Conservation (phyloP, 768 basidiomycete genomes). For the Leucosporidium creatinivorum region DNA sequence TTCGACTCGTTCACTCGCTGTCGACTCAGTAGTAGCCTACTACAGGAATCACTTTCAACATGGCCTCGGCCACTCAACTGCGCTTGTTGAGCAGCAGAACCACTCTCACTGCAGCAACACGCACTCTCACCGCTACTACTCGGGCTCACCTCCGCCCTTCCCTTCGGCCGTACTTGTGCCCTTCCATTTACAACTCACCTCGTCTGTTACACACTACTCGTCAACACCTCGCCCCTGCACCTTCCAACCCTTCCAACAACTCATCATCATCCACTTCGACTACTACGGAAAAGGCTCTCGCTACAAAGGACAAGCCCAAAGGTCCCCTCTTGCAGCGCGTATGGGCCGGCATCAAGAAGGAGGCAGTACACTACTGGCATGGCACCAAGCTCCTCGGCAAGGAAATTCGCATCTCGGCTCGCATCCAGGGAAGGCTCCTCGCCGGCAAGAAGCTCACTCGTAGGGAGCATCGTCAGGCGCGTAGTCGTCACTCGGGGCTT, state of each 20-base stretch:
- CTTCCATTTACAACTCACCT: not conserved
- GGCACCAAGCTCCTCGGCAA: slow-evolving; percentile 88
- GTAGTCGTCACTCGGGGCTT: slow-evolving; percentile 7
- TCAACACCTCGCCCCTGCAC: not conserved
- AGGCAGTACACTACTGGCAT: slow-evolving; percentile 93
- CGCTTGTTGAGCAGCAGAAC: not conserved
- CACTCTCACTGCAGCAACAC: not conserved
- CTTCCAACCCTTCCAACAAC: not conserved
- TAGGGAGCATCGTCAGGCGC: slow-evolving; percentile 83
- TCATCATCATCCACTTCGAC: not conserved
- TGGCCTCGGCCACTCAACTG: not conserved
- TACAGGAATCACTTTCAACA: not conserved
- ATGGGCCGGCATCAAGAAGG: slow-evolving; percentile 93
- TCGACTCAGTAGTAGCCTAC: not conserved
- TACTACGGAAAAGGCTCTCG: slow-evolving; percentile 19
- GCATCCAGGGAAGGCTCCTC: slow-evolving; percentile 84
- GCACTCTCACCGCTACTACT: not conserved
- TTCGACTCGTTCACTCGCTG: not conserved
- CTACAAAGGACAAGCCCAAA: slow-evolving; percentile 21
- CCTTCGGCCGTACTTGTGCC: not conserved
- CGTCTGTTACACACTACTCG: not conserved
- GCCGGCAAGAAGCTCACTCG: slow-evolving; percentile 86
- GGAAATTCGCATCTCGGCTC: slow-evolving; percentile 80
- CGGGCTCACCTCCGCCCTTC: not conserved
- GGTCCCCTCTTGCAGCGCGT: slow-evolving; percentile 46